phyloP scores from a whole-genome alignment of 805 yeast genomes.

The Barnettozyma sp. region DNA sequence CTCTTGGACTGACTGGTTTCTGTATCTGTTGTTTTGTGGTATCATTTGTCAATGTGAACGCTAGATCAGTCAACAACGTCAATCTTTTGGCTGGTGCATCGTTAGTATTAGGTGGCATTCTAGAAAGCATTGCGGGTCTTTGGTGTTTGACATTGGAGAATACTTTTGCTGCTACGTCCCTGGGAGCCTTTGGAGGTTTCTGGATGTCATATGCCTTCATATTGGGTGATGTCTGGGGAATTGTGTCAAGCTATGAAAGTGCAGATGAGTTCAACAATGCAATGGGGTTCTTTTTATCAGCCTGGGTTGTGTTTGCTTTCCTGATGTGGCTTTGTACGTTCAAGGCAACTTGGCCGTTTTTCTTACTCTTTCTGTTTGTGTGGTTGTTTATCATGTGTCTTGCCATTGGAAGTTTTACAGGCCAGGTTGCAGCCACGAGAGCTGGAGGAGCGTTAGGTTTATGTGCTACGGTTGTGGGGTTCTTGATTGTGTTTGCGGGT shows the following conservation, averaged over 20 bases:
- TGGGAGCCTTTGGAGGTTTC: conserved; percentile 55
- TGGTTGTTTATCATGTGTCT: conserved; percentile 49
- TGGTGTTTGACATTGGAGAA: conserved; percentile 72
- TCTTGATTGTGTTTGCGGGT: conserved; percentile 60
- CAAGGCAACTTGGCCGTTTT: conserved; percentile 54
- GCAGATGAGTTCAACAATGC: conserved; percentile 42
- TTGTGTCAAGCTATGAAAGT: conserved; percentile 40
- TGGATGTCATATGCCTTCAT: conserved; percentile 74
- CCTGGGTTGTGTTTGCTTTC: conserved; percentile 61
- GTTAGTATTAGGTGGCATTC: conserved; percentile 65
- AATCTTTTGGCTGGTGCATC: conserved; percentile 61
- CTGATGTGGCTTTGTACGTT: conserved; percentile 50
- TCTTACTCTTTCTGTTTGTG: conserved; percentile 45
- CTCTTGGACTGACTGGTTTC: conserved; percentile 66
- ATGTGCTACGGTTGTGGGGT: conserved; percentile 48
- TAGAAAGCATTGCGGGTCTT: conserved; percentile 67
- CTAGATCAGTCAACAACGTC: conserved; percentile 58
- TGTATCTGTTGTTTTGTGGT: conserved; percentile 52
- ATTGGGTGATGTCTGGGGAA: conserved; percentile 49
- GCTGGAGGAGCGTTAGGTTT: conserved; percentile 64
- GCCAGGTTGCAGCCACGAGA: conserved; percentile 33
- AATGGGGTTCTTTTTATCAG: conserved; percentile 50
- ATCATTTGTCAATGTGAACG: conserved; percentile 55
- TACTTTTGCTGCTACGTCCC: conserved; percentile 62
- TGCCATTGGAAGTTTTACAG: conserved; percentile 45